These are phyloP conservation scores for Exserohilum turcica DNA, from an alignment of 2,329 filamentous ascomycete species.

Conservation along the genomic window DNA sequence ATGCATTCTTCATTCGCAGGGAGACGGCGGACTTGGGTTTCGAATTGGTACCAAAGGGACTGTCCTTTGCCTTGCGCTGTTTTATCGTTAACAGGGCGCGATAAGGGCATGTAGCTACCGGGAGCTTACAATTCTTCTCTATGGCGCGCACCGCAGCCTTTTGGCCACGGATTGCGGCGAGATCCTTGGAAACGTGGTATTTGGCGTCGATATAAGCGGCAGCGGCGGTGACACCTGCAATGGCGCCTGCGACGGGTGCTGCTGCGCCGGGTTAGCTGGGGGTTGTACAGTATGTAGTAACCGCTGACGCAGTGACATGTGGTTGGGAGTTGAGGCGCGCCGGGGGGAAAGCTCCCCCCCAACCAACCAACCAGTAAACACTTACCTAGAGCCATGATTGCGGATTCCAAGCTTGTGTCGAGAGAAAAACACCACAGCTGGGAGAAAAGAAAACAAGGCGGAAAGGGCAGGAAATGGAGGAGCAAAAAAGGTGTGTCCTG, in stretches of 20 bases:
- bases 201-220: constrained; percentile 72
- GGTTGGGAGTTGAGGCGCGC: constrained; percentile 2
- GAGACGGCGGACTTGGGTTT: constrained; percentile 58
- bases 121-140: constrained; percentile 54
- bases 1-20: constrained; percentile 61
- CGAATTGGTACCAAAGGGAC: constrained; percentile 71
- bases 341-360: background rate
- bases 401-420: background rate
- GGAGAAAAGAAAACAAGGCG: background rate
- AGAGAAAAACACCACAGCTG: background rate
- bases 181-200: constrained; percentile 68
- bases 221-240: constrained; percentile 46
- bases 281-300: too few species aligned
- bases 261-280: constrained; percentile 13
- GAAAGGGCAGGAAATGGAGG: background rate
- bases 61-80: constrained; percentile 52
- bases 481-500: background rate
- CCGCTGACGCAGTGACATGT: too few species aligned
- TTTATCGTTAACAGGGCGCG: constrained; percentile 2
- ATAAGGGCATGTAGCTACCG: background rate
- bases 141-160: constrained; percentile 54
- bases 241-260: constrained; percentile 43
- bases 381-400: constrained; percentile 19
- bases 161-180: constrained; percentile 54
- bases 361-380: too few species aligned